Conservation (phyloP, 257 asterid genomes). For the Petunia secreta region DNA sequence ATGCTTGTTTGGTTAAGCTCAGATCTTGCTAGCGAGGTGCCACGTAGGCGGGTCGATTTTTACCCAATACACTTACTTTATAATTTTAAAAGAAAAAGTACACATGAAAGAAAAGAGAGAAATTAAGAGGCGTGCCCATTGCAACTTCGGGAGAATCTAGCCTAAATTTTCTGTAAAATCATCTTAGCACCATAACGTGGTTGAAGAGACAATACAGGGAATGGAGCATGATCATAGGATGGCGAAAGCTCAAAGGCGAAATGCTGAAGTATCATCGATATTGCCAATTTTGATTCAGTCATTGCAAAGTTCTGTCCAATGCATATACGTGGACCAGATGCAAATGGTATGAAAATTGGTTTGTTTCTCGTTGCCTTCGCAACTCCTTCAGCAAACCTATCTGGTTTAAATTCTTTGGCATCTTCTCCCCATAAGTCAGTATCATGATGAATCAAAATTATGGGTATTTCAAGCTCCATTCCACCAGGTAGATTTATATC, state of each 20-base stretch:
- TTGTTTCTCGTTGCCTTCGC: conserved; percentile 25
- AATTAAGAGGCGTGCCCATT: no score
- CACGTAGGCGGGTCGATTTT: no score
- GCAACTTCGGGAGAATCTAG: no score
- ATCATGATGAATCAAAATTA: conserved; percentile 20
- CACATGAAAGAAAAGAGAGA: no score
- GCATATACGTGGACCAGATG: conserved; percentile 24
- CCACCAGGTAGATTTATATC: conserved; percentile 23
- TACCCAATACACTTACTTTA: no score
- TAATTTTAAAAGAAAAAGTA: no score
- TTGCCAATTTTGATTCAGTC: neutral
- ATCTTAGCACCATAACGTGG: no score
- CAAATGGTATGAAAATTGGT: conserved; percentile 27
- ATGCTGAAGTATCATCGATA: neutral
- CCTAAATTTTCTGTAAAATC: no score
- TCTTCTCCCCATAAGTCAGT: conserved; percentile 32
- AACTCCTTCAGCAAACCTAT: conserved; percentile 28
- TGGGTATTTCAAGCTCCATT: conserved; percentile 21
- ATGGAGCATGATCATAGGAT: conserved; percentile 11
- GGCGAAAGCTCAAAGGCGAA: conserved; percentile 8
- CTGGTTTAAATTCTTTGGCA: conserved; percentile 30
- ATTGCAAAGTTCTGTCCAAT: neutral
- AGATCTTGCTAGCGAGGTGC: no score
- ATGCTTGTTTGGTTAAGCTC: no score
- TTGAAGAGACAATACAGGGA: no score